These are phyloP conservation scores for Verticillium alfalfae DNA, from an alignment of 2,329 filamentous ascomycete species.

Conservation along the genomic window DNA sequence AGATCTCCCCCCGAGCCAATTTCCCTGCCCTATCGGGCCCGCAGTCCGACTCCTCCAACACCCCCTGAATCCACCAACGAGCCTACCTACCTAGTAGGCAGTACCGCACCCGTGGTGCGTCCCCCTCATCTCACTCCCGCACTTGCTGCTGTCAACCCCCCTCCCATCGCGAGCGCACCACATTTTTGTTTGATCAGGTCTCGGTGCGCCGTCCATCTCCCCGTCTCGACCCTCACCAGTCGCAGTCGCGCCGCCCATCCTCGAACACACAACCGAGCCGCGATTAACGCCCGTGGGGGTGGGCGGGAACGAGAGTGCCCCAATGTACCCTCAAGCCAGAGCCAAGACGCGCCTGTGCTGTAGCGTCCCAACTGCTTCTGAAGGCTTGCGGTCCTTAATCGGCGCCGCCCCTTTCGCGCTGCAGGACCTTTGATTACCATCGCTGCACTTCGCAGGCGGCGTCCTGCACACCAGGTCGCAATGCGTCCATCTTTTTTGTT, in stretches of 20 bases:
- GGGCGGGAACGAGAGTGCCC: not conserved
- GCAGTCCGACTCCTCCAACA: not conserved
- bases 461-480: not conserved
- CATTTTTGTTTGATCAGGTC: not conserved
- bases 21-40: not conserved
- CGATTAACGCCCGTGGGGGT: not conserved
- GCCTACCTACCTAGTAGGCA: no score
- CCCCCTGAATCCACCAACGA: not conserved
- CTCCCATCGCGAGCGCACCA: not conserved
- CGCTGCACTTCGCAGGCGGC: not conserved
- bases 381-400: not conserved
- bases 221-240: not conserved
- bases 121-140: not conserved
- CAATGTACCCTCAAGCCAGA: not conserved
- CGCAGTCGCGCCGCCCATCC: no score
- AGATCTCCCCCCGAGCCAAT: not conserved
- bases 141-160: not conserved
- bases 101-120: not conserved
- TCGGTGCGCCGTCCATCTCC: not conserved
- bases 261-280: no score
- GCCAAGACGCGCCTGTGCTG: not conserved
- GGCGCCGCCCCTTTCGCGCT: not conserved
- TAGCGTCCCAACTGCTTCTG: not conserved
- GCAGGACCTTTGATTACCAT: not conserved
- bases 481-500: not conserved